phyloP scores from a whole-genome alignment of 768 basidiomycete species.

The Termitomyces sp. region DNA sequence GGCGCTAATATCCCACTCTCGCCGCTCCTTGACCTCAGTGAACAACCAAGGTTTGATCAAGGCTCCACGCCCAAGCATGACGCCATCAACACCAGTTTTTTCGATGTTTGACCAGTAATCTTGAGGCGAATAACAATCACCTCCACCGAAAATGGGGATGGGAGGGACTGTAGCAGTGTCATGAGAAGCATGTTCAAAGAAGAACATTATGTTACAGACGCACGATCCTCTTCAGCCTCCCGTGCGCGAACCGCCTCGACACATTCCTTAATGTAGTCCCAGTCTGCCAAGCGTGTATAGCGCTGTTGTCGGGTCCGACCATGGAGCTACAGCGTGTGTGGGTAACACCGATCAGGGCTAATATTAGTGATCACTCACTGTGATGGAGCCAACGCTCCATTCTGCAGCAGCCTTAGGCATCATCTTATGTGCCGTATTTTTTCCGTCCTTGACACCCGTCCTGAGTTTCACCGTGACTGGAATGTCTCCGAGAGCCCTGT shows the following conservation, averaged over 20 bases:
- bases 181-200: not conserved
- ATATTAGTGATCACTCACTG: conserved; percentile 25
- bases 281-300: conserved; percentile 90
- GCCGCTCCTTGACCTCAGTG: conserved; percentile 87
- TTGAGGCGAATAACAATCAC: conserved; percentile 88
- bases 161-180: conserved; percentile 53
- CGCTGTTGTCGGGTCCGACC: conserved; percentile 94
- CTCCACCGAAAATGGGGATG: conserved; percentile 95
- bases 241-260: conserved; percentile 72
- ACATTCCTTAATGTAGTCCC: conserved; percentile 89
- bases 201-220: conserved; percentile 20
- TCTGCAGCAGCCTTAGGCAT: conserved; percentile 73
- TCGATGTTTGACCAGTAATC: conserved; percentile 79
- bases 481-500: conserved; percentile 81
- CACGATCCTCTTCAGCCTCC: conserved; percentile 71
- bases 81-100: conserved; percentile 82
- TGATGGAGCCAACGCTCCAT: conserved; percentile 43
- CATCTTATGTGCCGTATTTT: conserved; percentile 85
- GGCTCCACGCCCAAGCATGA: conserved; percentile 95
- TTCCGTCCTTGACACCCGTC: conserved; percentile 87
- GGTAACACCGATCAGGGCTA: not conserved
- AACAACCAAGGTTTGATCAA: conserved; percentile 97
- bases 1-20: conserved; percentile 93
- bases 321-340: conserved; percentile 62
- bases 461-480: conserved; percentile 91